Base-by-base conservation (phyloP, 345 rosid genomes). In the Populus pruinosa region DNA sequence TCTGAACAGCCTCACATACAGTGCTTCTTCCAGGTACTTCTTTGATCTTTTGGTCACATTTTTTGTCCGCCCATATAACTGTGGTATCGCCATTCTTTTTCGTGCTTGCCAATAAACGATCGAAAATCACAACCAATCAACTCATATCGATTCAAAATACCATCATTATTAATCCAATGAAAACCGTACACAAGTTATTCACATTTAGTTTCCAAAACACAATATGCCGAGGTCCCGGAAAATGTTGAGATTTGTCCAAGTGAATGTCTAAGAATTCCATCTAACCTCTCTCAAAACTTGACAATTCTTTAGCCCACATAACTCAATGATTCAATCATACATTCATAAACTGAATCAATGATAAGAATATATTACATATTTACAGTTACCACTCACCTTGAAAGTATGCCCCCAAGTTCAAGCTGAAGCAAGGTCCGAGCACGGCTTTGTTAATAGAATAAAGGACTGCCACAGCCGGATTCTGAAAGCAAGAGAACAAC, bases 1-100 rank as follows among this genome's bases (percentile, higher is more conserved):
- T 67, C 89, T 90, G 90, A 96, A 93, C 35, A 96, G 93, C 68
- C 81, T 73, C 23, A 81, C 55, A 81, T 87, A 93, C 41, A 96
- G 93, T 1, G 98, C 89, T 81, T 89, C 95, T 62, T 93, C 99
- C 72, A 96, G 70, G 89, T 93, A 90, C 90, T 91, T 96, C 78
- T 85, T 93, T 31, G 98, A 96, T 82, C 95, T 87, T 77, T 81
- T 88, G 13, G 87, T 43, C 36, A 90, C 82, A 76, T 78, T 88
- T 77, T 86, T 92, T 25, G 98, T 84, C 14, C 99, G 90, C 50
- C 97, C 91, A 59, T 87, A 82, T 73, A 86, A 83, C 62, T 85
- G 90, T 77, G 81, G 84, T 84, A 89, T 78, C 83, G 91, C 86
- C 96, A 90, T 36, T 11, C n/a, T 88, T 85, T 82, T 73, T 44